phyloP scores from a whole-genome alignment of 2,329 filamentous ascomycete species.

The Penicillium expansum region DNA sequence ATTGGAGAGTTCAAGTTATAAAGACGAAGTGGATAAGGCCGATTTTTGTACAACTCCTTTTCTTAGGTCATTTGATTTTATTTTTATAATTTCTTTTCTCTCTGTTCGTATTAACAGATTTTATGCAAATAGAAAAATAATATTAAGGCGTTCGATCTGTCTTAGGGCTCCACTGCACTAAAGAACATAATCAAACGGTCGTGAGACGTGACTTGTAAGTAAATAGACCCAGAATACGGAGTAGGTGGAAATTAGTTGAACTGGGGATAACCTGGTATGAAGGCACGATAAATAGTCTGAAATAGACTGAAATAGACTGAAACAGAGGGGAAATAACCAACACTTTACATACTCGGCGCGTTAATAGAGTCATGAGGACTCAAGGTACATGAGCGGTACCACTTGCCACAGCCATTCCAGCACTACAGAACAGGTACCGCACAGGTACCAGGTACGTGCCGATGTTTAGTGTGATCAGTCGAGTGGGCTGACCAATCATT shows the following conservation, averaged over 20 bases:
- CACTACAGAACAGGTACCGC: background rate
- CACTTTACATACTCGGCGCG: background rate
- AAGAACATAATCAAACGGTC: background rate
- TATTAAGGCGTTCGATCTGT: constrained; percentile 4
- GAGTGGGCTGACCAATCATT: background rate
- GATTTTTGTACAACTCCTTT: background rate
- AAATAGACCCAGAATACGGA: background rate
- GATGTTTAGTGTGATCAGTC: constrained; percentile 1
- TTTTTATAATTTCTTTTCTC: background rate
- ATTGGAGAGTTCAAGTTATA: background rate
- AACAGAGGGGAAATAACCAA: background rate
- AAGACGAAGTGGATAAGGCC: background rate
- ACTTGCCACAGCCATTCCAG: accelerated
- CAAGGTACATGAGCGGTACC: background rate
- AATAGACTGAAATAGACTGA: background rate
- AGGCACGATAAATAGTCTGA: too few species aligned
- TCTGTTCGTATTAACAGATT: background rate
- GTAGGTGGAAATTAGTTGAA: background rate
- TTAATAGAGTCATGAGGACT: background rate
- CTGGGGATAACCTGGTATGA: background rate
- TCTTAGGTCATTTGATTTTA: background rate
- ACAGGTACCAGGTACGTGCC: background rate
- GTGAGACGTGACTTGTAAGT: background rate
- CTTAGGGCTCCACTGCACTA: background rate
- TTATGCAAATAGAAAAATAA: background rate